Evolutionary conservation across 75 land plant genomes (phyloP).

Genomic region (Pinus tabuliformis): DNA sequence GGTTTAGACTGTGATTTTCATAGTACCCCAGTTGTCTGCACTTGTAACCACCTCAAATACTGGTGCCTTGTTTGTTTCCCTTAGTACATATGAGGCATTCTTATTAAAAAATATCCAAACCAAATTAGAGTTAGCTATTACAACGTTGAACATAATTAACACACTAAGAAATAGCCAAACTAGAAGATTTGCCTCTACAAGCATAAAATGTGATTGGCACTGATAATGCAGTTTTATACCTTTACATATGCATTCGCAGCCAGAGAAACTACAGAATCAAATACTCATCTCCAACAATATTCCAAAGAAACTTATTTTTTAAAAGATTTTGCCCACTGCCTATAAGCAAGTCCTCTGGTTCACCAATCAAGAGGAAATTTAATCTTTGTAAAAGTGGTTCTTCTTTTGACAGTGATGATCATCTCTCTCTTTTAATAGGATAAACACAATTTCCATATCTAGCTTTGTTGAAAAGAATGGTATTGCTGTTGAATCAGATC

Average conservation of each 20-base stretch:
- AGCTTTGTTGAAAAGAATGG: conserved; percentile 2
- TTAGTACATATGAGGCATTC: no score
- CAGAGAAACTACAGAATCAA: neutral
- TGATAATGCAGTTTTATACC: neutral
- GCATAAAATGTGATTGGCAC: neutral
- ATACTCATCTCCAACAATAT: conserved; percentile 3
- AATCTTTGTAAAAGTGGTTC: neutral
- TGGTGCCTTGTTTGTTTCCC: no score
- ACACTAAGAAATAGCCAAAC: neutral
- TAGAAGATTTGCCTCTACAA: neutral
- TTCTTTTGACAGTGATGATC: neutral
- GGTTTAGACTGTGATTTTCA: no score
- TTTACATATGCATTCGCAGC: neutral
- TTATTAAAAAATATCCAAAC: no score
- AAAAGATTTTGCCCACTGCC: no score
- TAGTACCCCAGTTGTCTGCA: no score
- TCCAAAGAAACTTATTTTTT: neutral
- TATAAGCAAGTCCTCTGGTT: no score
- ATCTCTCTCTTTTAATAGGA: neutral
- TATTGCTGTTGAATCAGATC: neutral
- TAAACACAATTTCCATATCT: neutral
- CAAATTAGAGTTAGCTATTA: neutral
- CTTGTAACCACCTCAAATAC: no score
- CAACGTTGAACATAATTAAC: neutral
- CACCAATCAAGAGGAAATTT: no score